phyloP scores from a whole-genome alignment of 1,139 yeast species.

The Scheffersomyces titani region DNA sequence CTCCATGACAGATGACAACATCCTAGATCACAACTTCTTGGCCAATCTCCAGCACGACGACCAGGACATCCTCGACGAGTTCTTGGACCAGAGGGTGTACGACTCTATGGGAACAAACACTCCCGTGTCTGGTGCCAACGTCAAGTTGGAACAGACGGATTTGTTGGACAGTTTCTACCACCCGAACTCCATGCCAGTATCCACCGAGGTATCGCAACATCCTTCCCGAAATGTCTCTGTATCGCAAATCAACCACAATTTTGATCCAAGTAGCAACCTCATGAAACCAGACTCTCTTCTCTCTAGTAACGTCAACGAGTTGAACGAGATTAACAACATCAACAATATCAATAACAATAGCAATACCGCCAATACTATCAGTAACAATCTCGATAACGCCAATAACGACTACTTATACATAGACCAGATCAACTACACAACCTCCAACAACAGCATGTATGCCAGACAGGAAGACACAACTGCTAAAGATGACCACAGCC shows the following conservation, averaged over 20 bases:
- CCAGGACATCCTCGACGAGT: conserved; percentile 54
- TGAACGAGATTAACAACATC: neutral
- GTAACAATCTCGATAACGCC: conserved; percentile 8
- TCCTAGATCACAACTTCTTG: conserved; percentile 17
- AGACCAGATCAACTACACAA: conserved; percentile 17
- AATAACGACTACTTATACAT: conserved; percentile 24
- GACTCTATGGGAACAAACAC: conserved; percentile 36
- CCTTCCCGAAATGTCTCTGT: neutral
- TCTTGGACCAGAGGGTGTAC: conserved; percentile 57
- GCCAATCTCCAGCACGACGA: conserved; percentile 23
- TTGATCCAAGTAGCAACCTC: neutral
- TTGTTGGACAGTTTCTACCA: conserved; percentile 16
- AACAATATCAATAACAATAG: neutral
- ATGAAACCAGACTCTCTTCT: neutral
- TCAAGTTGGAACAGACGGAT: conserved; percentile 16
- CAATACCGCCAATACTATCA: neutral
- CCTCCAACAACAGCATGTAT: conserved; percentile 10
- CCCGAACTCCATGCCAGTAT: neutral
- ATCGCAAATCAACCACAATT: neutral
- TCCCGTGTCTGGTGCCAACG: conserved; percentile 15
- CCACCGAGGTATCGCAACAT: neutral
- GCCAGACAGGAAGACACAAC: conserved; percentile 11
- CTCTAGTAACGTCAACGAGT: neutral
- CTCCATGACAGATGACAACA: conserved; percentile 14
- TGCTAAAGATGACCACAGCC: neutral